Evolutionary conservation across 2,329 filamentous ascomycete genomes (phyloP), one percentile per base, ranked within the genome.

Genomic region (Colletotrichum tanaceti): DNA sequence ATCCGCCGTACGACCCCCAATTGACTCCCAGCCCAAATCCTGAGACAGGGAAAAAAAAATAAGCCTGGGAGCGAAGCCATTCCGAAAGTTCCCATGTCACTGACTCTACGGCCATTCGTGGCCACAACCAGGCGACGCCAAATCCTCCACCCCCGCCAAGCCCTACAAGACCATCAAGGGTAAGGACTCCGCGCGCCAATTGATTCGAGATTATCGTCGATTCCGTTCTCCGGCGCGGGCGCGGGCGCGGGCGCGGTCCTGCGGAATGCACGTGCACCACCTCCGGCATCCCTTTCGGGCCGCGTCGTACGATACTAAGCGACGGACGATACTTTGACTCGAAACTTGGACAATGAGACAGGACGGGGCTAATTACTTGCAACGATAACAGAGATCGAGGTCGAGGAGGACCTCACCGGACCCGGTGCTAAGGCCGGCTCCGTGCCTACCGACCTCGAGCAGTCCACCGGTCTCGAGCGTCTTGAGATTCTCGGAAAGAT

Each of bases 401-500:
- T 79, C 73, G 88, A 91, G 74, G 87, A 89, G n/a, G 96, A 99
- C 82, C 92, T 99, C 69, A 74, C 97, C 73, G 88, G 91, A 72
- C 92, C 93, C 41, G 96, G 96, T 85, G 94, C 92, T 76, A 82
- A 88, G 75, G 84, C 90, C 73, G 95, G 96, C 79, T 92, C 91
- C 80, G 86, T 99, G 74, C 93, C 96, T 74, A 97, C 93, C 84
- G 96, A 99, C 83, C 83, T 97, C 79, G 94, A 98, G 82, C 96
- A 99, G 83, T 85, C 96, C 70, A 98, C 96, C 75, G 96, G 96
- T 92, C 88, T 98, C 70, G 96, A 99, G 87, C 94, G 96, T 89
- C 89, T 99, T 75, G 96, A 99, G 85, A 96, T 99, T 78, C 87
- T 99, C 80, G 96, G 96, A 84, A 99, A 99, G 90, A 97, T 98